Percentiles rank a stretch among this genome's conserved stretches.
Conservation (phyloP, 257 asterid genomes). For the Scutellaria galericulata region DNA sequence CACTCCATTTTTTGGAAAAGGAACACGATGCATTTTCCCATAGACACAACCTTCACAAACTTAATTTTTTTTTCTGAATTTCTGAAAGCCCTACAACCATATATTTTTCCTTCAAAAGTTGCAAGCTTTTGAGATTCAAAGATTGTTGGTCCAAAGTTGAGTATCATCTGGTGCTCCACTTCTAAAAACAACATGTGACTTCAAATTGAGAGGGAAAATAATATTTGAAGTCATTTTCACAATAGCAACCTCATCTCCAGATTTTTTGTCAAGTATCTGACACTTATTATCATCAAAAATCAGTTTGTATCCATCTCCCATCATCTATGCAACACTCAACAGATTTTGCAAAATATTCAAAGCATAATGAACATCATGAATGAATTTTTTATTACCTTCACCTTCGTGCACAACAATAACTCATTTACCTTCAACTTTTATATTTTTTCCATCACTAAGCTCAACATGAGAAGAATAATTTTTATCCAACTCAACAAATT, state of each 20-base stretch:
- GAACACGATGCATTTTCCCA: constrained; percentile 29
- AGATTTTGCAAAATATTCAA: constrained; percentile 11
- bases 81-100: constrained; percentile 22
- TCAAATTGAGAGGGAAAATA: neutral
- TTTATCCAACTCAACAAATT: neutral
- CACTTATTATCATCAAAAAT: neutral
- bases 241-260: neutral
- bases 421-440: neutral
- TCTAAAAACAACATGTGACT: neutral
- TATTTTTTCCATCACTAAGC: constrained; percentile 1
- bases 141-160: neutral
- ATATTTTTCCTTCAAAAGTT: neutral
- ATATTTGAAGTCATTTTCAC: neutral
- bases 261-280: neutral
- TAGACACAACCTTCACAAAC: constrained; percentile 26
- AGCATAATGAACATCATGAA: neutral
- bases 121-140: neutral
- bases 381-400: neutral
- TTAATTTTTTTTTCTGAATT: neutral
- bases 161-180: neutral
- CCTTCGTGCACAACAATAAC: neutral
- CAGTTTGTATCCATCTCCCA: constrained; percentile 5
- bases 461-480: neutral
- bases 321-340: constrained; percentile 21
- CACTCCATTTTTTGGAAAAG: neutral